A percentile compares a stretch with the other conserved stretches of the same genome.
Evolutionary conservation across 176 grass and related monocot genomes (phyloP).

Genomic region (Aegilops tauschii): DNA sequence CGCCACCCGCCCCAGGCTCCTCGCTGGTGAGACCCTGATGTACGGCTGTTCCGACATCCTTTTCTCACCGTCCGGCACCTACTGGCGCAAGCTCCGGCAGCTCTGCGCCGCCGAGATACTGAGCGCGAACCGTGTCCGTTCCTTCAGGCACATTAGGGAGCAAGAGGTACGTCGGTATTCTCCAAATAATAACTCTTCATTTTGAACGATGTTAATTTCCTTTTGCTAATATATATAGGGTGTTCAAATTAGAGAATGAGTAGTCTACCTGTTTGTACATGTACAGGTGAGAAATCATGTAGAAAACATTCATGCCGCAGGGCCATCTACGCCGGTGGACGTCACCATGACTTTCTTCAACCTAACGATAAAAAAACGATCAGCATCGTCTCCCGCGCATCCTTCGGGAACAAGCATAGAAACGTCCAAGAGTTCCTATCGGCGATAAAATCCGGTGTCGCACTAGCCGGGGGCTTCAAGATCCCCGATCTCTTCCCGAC

Average conservation of each 20-base stretch:
- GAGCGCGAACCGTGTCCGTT: not conserved
- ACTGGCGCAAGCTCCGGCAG: conserved; percentile 57
- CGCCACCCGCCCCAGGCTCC: conserved; percentile 3
- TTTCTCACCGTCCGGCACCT: conserved; percentile 1
- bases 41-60: not conserved
- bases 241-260: not conserved
- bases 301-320: not conserved
- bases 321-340: not conserved
- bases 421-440: not conserved
- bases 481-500: not conserved
- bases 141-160: not conserved
- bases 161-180: not conserved
- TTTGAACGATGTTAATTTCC: no score
- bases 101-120: conserved; percentile 44
- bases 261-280: not conserved
- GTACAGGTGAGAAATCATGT: not conserved
- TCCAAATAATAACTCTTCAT: not conserved
- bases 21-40: not conserved
- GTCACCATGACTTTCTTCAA: not conserved
- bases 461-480: not conserved
- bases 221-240: no score
- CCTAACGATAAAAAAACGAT: not conserved
- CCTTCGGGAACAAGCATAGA: not conserved
- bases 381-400: not conserved
- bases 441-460: not conserved